Conservation (phyloP, 116 monocot species). For the Dioscorea cayenensis region DNA sequence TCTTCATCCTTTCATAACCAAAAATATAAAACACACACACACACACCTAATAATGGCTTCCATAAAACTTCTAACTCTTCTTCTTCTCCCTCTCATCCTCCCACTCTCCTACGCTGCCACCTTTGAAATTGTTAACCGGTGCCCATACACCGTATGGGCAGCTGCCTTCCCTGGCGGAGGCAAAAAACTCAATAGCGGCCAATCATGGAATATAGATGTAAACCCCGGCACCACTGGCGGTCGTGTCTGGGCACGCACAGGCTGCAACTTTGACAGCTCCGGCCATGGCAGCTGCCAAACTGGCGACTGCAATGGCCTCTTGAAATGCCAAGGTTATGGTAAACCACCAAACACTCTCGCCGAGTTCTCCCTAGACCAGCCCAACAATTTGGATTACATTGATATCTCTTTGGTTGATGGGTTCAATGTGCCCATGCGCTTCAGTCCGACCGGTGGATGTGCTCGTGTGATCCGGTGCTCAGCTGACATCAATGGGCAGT, state of each 20-base stretch:
- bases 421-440: slow-evolving; percentile 58
- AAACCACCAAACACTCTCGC: slow-evolving; percentile 36
- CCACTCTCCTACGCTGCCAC: slow-evolving; percentile 17
- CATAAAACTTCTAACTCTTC: not conserved
- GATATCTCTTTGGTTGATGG: slow-evolving; percentile 49
- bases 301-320: slow-evolving; percentile 45
- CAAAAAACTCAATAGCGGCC: slow-evolving; percentile 15
- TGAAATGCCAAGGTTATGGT: slow-evolving; percentile 27
- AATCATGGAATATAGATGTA: slow-evolving; percentile 27
- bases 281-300: slow-evolving; percentile 47
- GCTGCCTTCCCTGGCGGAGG: slow-evolving; percentile 41
- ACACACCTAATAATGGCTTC: not conserved
- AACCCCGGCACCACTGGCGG: slow-evolving; percentile 3
- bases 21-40: too few species aligned
- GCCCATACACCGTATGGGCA: slow-evolving; percentile 48
- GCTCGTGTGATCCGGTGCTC: slow-evolving; percentile 17
- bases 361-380: slow-evolving; percentile 29
- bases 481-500: too few species aligned
- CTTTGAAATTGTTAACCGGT: slow-evolving; percentile 32
- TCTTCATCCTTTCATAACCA: too few species aligned
- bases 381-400: slow-evolving; percentile 26
- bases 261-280: slow-evolving; percentile 35
- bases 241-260: slow-evolving; percentile 46
- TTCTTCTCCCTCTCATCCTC: slow-evolving; percentile 10
- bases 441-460: not conserved